These are phyloP conservation scores for Yarrowia sp. DNA, from an alignment of 805 yeast species.

Conservation along the genomic window DNA sequence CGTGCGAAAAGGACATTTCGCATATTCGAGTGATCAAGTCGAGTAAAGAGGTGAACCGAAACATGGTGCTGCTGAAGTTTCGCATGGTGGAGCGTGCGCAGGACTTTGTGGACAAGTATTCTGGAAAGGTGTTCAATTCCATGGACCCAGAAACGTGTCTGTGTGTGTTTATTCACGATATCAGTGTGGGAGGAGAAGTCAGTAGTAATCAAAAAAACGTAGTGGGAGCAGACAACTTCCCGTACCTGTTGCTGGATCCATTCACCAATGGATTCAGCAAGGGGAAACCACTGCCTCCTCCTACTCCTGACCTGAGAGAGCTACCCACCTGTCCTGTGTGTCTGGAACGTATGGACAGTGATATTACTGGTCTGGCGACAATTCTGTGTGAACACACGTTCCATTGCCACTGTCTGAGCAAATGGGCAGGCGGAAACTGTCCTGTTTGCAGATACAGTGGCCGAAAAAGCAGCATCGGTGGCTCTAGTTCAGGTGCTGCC, in stretches of 20 bases:
- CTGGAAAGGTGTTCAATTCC: slow-evolving; percentile 79
- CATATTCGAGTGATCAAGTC: slow-evolving; percentile 78
- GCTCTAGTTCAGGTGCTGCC: background rate
- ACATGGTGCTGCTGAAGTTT: slow-evolving; percentile 80
- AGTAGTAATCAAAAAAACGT: background rate
- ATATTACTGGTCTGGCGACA: slow-evolving; percentile 79
- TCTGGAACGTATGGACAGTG: slow-evolving; percentile 83
- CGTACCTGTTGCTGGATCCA: slow-evolving; percentile 76
- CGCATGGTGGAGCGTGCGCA: slow-evolving; percentile 61
- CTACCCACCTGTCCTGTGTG: slow-evolving; percentile 95
- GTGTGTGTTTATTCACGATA: slow-evolving; percentile 60
- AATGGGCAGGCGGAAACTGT: slow-evolving; percentile 89
- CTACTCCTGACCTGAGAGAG: slow-evolving; percentile 56
- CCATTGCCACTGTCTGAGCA: slow-evolving; percentile 85
- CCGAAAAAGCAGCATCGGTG: background rate
- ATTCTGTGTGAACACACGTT: slow-evolving; percentile 93
- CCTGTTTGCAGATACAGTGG: slow-evolving; percentile 79
- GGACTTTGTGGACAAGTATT: slow-evolving; percentile 67
- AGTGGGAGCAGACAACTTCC: slow-evolving; percentile 54
- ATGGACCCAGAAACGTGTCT: slow-evolving; percentile 91
- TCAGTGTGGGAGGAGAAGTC: slow-evolving; percentile 13
- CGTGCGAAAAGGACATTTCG: slow-evolving; percentile 58
- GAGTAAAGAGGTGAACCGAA: slow-evolving; percentile 61
- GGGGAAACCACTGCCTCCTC: slow-evolving; percentile 44
- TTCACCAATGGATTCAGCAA: slow-evolving; percentile 50